Evolutionary conservation across 2,329 filamentous ascomycete genomes (phyloP).

Genomic region (Colletotrichum euphorbiae): DNA sequence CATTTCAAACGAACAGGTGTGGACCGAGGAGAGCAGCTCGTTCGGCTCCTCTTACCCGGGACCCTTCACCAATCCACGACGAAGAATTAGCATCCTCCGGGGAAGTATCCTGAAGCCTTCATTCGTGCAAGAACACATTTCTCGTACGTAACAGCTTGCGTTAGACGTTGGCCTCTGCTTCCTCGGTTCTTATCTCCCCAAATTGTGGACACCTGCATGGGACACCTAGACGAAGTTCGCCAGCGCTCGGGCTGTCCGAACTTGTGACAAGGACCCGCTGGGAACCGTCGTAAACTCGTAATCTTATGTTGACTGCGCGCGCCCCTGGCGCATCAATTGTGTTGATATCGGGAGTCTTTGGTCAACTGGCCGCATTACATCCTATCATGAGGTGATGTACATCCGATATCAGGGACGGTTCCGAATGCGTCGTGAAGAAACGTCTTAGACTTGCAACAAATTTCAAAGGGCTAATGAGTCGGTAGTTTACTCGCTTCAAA

Average conservation of each 20-base stretch:
- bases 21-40: background rate
- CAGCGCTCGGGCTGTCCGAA: constrained; percentile 32
- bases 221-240: constrained; percentile 19
- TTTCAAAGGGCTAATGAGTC: background rate
- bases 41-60: background rate
- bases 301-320: constrained; percentile 21
- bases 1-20: constrained; percentile 18
- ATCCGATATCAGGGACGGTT: constrained; percentile 14
- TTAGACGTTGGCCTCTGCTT: constrained; percentile 37
- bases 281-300: constrained; percentile 13
- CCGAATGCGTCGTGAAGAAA: background rate
- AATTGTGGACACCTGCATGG: constrained; percentile 10
- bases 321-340: too few species aligned
- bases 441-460: background rate
- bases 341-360: too few species aligned
- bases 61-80: constrained; percentile 24
- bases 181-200: constrained; percentile 38
- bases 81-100: constrained; percentile 36
- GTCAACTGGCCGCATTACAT: background rate
- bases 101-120: constrained; percentile 15
- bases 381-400: constrained; percentile 28
- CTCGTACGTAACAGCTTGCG: constrained; percentile 34
- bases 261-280: constrained; percentile 25
- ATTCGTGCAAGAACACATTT: constrained; percentile 30
- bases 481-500: background rate